Evolutionary conservation across 768 basidiomycete genomes (phyloP).

Genomic region (Multifurca ochricompacta): DNA sequence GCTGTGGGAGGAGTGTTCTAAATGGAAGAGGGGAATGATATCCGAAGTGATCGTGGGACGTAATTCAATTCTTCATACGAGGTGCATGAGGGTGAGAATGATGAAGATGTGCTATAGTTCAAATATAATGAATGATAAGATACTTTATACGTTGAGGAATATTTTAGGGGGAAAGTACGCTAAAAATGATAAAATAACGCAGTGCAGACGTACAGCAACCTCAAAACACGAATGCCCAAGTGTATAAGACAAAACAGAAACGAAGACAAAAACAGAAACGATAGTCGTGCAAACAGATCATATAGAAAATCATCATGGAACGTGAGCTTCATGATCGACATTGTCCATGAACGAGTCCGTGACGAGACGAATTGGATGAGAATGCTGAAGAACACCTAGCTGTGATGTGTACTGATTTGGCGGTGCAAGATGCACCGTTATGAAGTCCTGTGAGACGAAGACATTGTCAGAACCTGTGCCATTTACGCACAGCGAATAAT

Average conservation of each 20-base stretch:
- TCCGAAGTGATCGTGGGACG: no score
- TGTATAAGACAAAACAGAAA: not conserved
- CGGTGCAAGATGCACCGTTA: conserved; percentile 41
- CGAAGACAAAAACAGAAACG: no score
- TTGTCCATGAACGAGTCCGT: conserved; percentile 38
- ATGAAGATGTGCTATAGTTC: no score
- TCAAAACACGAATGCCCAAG: not conserved
- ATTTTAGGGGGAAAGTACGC: no score
- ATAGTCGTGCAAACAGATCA: not conserved
- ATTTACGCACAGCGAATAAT: not conserved
- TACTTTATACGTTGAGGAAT: no score
- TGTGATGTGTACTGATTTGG: conserved; percentile 32
- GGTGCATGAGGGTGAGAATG: no score
- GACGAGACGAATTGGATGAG: conserved; percentile 48
- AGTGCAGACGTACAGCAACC: no score
- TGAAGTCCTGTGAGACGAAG: conserved; percentile 44
- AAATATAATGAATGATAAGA: no score
- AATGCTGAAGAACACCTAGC: conserved; percentile 33
- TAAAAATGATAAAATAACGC: no score
- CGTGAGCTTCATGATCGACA: not conserved
- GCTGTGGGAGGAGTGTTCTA: no score
- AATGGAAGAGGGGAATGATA: no score
- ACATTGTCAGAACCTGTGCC: not conserved
- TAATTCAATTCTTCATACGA: no score
- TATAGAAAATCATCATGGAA: not conserved